Base-by-base conservation (phyloP, 805 yeast genomes). In the Zygoascus tannicola region DNA sequence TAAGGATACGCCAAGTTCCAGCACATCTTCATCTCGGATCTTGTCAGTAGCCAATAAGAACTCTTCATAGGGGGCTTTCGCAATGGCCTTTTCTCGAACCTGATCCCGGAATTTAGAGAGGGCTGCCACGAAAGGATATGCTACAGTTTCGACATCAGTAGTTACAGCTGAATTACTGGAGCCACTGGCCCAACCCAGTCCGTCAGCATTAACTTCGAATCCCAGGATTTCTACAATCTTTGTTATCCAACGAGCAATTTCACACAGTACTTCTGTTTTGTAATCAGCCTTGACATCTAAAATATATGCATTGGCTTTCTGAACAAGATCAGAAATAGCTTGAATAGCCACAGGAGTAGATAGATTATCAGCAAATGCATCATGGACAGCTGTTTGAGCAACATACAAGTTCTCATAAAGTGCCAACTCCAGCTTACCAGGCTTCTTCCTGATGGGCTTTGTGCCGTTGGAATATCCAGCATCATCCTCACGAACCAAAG, bases 351-450 rank as follows among this genome's bases (percentile, higher is more conserved):
- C 71, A 19, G 95, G 92, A 1, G 92, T 82, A 2, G 88, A 65
- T 50, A 92, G 70, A 59, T 86, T 92, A 60, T 92, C 98, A 65
- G 94, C 81, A 66, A 92, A 84, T 1, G 94, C 83, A 18, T 63
- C 69, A 59, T 87, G 84, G 1, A 84, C 85, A 16, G 69, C 75
- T 4, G 58, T 60, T 58, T 84, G 80, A 12, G 85, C 67, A 1
- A 52, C 51, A 4, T 59, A 57, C 48, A 86, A 70, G 22, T 71
- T 74, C 1, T 62, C 61, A 33, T 76, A 62, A 28, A 88, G 67
- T 20, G 67, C 64, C 52, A 73, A 76, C 62, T 87, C 95, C 3
- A 54, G 53, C 1, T 47, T 42, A 1, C 76, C 69, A 22, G 78
- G 62, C 55, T 82, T 83, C 63, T 84, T 85, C 8, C 84, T 72